These are phyloP conservation scores for Ophiocordyceps camponoti-saundersi DNA, from an alignment of 2,329 filamentous ascomycete genomes.

Conservation along the genomic window DNA sequence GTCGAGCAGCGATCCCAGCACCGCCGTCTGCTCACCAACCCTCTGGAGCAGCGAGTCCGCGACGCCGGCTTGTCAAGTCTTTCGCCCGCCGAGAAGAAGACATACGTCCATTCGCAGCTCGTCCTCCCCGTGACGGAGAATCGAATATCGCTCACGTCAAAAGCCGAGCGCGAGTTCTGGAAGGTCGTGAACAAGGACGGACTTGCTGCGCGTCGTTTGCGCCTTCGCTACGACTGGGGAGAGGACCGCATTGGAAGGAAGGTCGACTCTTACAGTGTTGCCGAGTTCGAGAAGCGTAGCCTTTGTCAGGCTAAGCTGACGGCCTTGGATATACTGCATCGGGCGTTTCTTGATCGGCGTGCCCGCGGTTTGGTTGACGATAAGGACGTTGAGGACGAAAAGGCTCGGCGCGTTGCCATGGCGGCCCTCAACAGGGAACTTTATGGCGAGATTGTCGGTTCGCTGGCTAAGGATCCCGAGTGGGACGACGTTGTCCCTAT, in stretches of 20 bases:
- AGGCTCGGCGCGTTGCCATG: constrained; percentile 30
- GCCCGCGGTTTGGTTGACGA: constrained; percentile 12
- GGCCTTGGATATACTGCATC: constrained; percentile 24
- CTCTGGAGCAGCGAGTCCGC: constrained; percentile 26
- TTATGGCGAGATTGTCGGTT: constrained; percentile 30
- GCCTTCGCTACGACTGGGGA: constrained; percentile 28
- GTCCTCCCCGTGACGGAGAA: constrained; percentile 22
- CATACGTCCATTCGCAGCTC: constrained; percentile 29
- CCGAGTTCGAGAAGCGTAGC: constrained; percentile 25
- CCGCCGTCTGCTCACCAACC: constrained; percentile 32
- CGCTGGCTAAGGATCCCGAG: constrained; percentile 42
- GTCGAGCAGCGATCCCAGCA: constrained; percentile 29
- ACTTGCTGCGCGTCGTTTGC: constrained; percentile 28
- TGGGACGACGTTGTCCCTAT: constrained; percentile 81
- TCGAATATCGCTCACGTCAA: constrained; percentile 20
- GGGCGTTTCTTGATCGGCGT: constrained; percentile 24
- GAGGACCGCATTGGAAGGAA: constrained; percentile 30
- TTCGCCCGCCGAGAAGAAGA: constrained; percentile 28
- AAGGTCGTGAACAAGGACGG: constrained; percentile 34
- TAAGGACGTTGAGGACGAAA: constrained; percentile 29
- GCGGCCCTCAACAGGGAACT: constrained; percentile 31
- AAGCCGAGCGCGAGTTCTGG: constrained; percentile 40
- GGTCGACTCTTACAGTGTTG: constrained; percentile 27
- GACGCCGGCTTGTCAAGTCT: constrained; percentile 26
- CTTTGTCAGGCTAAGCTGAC: constrained; percentile 25